phyloP scores from a whole-genome alignment of 192 early-diverging fungal species.

The Spizellomyces sp. region DNA sequence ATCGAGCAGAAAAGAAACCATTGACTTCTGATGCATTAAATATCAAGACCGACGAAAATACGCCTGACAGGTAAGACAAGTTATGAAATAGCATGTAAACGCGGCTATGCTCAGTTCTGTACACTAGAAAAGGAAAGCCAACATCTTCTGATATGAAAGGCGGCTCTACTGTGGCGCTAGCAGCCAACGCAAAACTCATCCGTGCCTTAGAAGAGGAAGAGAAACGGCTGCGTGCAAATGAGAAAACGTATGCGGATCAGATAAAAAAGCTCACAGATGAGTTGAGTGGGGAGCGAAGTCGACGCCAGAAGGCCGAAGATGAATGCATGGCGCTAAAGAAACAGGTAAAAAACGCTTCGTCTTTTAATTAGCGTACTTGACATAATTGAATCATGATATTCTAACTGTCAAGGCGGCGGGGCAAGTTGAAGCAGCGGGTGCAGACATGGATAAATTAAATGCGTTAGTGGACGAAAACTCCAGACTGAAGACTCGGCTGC shows the following conservation, averaged over 20 bases:
- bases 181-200: slow-evolving; percentile 38
- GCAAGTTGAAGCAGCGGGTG: neutral
- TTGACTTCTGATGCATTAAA: neutral
- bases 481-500: too few relatives aligned
- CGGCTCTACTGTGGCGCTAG: neutral
- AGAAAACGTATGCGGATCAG: slow-evolving; percentile 34
- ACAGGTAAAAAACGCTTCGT: neutral
- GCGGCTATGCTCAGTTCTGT: neutral
- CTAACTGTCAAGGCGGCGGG: neutral
- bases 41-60: neutral
- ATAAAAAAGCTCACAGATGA: slow-evolving; percentile 36
- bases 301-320: neutral
- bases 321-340: neutral
- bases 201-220: slow-evolving; percentile 44
- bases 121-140: neutral
- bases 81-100: neutral
- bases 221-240: slow-evolving; percentile 27
- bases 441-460: neutral
- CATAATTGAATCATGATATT: neutral
- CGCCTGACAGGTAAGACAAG: neutral
- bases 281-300: slow-evolving; percentile 14
- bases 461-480: too few relatives aligned
- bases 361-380: neutral
- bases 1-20: neutral
- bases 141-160: neutral